Percentiles rank a stretch among this genome's conserved stretches.
phyloP scores from a whole-genome alignment of 805 yeast genomes.

The Soucietia sequanensis region DNA sequence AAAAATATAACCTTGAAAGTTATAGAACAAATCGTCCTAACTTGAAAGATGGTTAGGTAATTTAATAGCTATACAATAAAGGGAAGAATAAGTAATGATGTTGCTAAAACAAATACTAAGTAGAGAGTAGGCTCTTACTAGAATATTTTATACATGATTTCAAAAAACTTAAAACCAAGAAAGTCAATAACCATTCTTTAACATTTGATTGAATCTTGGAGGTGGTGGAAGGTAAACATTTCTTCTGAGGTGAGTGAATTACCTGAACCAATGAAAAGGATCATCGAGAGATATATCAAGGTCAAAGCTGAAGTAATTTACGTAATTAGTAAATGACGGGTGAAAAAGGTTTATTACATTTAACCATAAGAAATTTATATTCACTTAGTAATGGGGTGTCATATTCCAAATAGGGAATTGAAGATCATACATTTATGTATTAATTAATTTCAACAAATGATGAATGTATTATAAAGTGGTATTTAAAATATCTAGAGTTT shows the following conservation, averaged over 20 bases:
- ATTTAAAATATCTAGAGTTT: too few relatives aligned
- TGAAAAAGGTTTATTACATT: too few relatives aligned
- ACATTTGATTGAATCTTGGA: constrained; percentile 97
- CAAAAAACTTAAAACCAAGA: constrained; percentile 85
- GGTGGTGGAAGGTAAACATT: constrained; percentile 98
- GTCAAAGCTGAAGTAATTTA: constrained; percentile 99
- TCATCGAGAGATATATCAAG: constrained; percentile 84
- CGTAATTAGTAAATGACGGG: too few relatives aligned
- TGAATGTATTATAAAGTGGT: too few relatives aligned
- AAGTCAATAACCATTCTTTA: constrained; percentile 86
- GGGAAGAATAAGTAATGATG: constrained; percentile 89
- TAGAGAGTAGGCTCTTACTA: constrained; percentile 94
- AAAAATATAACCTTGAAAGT: too few relatives aligned
- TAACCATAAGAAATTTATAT: too few relatives aligned
- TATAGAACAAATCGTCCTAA: too few relatives aligned
- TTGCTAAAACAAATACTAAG: constrained; percentile 91
- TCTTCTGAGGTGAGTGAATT: constrained; percentile 98
- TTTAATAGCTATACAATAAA: constrained; percentile 86
- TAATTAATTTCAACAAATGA: too few relatives aligned
- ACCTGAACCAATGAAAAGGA: constrained; percentile 84
- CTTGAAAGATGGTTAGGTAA: constrained; percentile 96
- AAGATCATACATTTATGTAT: too few relatives aligned
- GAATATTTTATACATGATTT: constrained; percentile 95
- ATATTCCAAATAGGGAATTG: too few relatives aligned
- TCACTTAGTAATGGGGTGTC: too few relatives aligned